Percentiles rank a stretch among this genome's conserved stretches.
These are phyloP conservation scores for Cytospora piceae DNA, from an alignment of 2,329 filamentous ascomycete species.

Conservation along the genomic window DNA sequence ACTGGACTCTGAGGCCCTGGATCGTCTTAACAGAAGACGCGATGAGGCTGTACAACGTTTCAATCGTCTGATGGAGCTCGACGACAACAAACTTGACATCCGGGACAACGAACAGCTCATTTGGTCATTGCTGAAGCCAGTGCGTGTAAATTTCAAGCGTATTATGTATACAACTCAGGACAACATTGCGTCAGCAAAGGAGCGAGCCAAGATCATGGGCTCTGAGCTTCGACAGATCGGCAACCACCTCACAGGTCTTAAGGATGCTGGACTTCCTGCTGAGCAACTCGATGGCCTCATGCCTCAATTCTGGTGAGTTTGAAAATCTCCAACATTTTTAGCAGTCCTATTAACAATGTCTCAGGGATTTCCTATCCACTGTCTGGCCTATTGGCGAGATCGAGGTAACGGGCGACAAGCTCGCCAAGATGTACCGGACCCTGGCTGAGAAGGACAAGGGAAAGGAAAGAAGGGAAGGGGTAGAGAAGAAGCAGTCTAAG, in stretches of 20 bases:
- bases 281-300: constrained; percentile 41
- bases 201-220: constrained; percentile 43
- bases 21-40: constrained; percentile 41
- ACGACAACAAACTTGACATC: constrained; percentile 41
- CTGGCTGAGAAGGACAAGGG: constrained; percentile 40
- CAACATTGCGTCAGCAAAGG: constrained; percentile 38
- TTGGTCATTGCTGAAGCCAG: constrained; percentile 45
- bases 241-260: constrained; percentile 41
- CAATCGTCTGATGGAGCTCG: constrained; percentile 43
- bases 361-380: constrained; percentile 44
- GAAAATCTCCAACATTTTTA: background rate
- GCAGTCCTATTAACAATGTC: constrained; percentile 31
- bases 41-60: constrained; percentile 43
- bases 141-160: constrained; percentile 42
- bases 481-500: constrained; percentile 34
- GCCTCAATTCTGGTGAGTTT: constrained; percentile 43
- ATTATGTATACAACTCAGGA: constrained; percentile 42
- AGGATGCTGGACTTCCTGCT: constrained; percentile 37
- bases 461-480: constrained; percentile 33
- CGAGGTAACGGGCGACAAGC: constrained; percentile 42
- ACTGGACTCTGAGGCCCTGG: constrained; percentile 42
- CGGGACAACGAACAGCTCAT: constrained; percentile 42
- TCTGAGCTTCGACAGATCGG: constrained; percentile 43
- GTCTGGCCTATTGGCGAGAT: constrained; percentile 45
- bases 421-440: constrained; percentile 43